Conservation (phyloP, 2,329 filamentous ascomycete genomes). For the Alternaria gansuensis region DNA sequence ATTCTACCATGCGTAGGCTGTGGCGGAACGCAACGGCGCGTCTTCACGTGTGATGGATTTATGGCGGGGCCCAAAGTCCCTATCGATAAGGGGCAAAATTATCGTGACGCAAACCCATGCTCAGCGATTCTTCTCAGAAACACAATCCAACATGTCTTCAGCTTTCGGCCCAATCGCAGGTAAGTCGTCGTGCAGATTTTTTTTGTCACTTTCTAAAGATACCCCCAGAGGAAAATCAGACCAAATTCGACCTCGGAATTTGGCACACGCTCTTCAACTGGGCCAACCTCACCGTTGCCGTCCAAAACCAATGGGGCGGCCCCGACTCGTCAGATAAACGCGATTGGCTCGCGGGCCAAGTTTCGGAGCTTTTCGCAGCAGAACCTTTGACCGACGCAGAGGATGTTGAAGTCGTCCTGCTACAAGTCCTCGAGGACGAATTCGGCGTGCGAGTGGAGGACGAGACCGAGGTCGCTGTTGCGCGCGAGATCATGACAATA, state of each 20-base stretch:
- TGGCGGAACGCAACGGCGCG: slow-evolving; percentile 5
- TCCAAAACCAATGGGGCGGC: slow-evolving; percentile 88
- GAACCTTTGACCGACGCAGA: slow-evolving; percentile 72
- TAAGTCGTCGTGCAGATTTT: neutral
- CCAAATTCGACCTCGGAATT: slow-evolving; percentile 79
- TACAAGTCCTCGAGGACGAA: slow-evolving; percentile 94
- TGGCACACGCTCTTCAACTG: slow-evolving; percentile 86
- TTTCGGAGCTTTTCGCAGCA: slow-evolving; percentile 77
- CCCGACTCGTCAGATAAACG: slow-evolving; percentile 84
- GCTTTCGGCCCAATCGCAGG: slow-evolving; percentile 17
- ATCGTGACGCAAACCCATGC: slow-evolving; percentile 18
- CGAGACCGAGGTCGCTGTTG: slow-evolving; percentile 79
- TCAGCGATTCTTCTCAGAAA: slow-evolving; percentile 10
- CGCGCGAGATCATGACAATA: slow-evolving; percentile 74
- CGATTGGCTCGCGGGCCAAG: slow-evolving; percentile 92
- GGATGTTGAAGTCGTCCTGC: slow-evolving; percentile 83
- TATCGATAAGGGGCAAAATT: slow-evolving; percentile 21
- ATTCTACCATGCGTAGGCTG: neutral
- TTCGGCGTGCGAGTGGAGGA: slow-evolving; percentile 95
- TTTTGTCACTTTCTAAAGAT: slow-evolving; percentile 18
- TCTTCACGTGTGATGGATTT: slow-evolving; percentile 1
- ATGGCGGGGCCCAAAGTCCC: slow-evolving; percentile 5
- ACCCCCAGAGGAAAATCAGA: slow-evolving; percentile 37
- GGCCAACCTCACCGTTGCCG: slow-evolving; percentile 86
- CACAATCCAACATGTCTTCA: slow-evolving; percentile 15